Percentiles rank a stretch among this genome's conserved stretches.
phyloP scores from a whole-genome alignment of 305 asterid genomes.

The Solanum hybrid region DNA sequence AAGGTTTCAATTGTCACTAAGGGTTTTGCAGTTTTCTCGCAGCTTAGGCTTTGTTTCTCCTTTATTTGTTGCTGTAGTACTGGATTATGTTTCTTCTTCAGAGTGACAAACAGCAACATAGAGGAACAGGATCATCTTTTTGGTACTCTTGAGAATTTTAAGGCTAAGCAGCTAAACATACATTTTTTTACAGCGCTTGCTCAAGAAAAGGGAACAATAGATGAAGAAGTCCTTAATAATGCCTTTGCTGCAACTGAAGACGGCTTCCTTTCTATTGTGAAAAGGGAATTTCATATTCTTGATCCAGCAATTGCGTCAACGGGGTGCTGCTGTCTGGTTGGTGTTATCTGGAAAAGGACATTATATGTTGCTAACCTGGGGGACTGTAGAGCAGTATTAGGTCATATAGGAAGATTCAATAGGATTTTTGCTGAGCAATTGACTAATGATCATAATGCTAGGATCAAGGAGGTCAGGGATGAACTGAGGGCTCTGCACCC shows the following conservation, averaged over 20 bases:
- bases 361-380: slow-evolving; percentile 61
- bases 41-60: not conserved
- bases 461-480: slow-evolving; percentile 51
- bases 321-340: slow-evolving; percentile 74
- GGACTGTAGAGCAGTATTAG: slow-evolving; percentile 65
- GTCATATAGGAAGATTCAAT: slow-evolving; percentile 31
- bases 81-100: not conserved
- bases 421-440: slow-evolving; percentile 58
- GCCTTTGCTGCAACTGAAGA: slow-evolving; percentile 39
- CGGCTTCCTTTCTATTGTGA: slow-evolving; percentile 46
- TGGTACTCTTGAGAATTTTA: not conserved
- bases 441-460: slow-evolving; percentile 63
- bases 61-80: not conserved
- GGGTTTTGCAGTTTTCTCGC: not conserved
- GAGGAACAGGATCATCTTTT: not conserved
- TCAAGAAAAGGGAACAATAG: slow-evolving; percentile 39
- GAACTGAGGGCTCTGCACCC: slow-evolving; percentile 52
- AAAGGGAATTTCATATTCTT: slow-evolving; percentile 27
- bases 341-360: slow-evolving; percentile 50
- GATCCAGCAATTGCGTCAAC: slow-evolving; percentile 46
- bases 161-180: not conserved
- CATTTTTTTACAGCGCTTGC: slow-evolving; percentile 37
- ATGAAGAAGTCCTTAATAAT: slow-evolving; percentile 33
- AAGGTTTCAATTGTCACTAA: not conserved
- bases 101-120: not conserved